Conservation (phyloP, 2,329 filamentous ascomycete genomes). For the Verticillium alfalfae region DNA sequence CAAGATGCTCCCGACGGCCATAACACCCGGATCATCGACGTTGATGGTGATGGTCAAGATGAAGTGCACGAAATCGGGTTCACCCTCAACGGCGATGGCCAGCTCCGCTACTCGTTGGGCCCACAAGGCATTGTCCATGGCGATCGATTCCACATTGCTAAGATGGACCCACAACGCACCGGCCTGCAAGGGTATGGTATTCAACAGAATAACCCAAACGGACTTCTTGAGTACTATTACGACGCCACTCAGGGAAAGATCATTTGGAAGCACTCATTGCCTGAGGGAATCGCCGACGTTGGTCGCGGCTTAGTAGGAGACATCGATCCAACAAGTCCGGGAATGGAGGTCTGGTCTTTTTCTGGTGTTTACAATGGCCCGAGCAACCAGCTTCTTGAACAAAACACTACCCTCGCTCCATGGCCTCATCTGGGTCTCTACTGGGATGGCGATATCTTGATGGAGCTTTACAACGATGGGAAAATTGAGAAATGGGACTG, state of each 20-base stretch:
- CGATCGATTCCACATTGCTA: constrained; percentile 15
- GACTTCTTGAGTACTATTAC: constrained; percentile 16
- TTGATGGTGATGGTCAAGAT: constrained; percentile 13
- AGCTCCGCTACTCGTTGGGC: constrained; percentile 10
- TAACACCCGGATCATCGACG: constrained; percentile 16
- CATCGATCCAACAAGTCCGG: constrained; percentile 12
- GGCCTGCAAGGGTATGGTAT: constrained; percentile 15
- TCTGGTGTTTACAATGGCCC: constrained; percentile 13
- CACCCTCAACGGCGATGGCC: constrained; percentile 14
- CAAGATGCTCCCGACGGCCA: constrained; percentile 12
- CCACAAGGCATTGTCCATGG: constrained; percentile 13
- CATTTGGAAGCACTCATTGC: constrained; percentile 13
- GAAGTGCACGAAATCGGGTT: constrained; percentile 16
- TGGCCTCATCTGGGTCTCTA: constrained; percentile 9
- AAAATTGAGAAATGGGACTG: constrained; percentile 16
- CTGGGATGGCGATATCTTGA: constrained; percentile 11
- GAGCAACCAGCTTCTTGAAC: constrained; percentile 3
- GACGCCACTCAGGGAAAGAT: constrained; percentile 10
- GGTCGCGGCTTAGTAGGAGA: constrained; percentile 14
- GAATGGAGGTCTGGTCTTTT: constrained; percentile 16
- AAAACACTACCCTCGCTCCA: not conserved
- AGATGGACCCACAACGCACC: constrained; percentile 13
- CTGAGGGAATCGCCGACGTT: constrained; percentile 1
- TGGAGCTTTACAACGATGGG: constrained; percentile 16
- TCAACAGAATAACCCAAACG: constrained; percentile 12